Evolutionary conservation across 352 stramenopile species (phyloP), one percentile per base, ranked within the genome.

Genomic region (Pythium aquatile): DNA sequence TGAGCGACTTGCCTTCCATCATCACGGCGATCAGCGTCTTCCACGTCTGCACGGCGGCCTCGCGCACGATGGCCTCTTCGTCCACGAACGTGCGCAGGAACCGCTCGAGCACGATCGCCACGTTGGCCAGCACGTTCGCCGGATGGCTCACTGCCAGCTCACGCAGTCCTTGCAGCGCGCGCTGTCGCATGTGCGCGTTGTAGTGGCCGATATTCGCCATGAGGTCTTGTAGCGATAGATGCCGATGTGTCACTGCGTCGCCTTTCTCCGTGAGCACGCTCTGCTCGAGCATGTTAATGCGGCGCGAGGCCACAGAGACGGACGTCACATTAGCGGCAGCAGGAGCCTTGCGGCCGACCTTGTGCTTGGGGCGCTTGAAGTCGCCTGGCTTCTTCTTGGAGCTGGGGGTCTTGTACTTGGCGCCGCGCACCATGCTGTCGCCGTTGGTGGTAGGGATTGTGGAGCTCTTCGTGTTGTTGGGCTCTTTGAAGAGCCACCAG

Each of bases 331-430:
- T 94, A 35, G 85, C 79, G 28, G 82, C 73, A 53, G 77, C 81
- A 14, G 78, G 69, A 1, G 77, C 82, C 58, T 87, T 87, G 39
- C 83, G 81, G 13, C 85, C 85, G 30, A 94, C 85, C 69, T 94
- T 94, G 71, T 81, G 85, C 82, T 94, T 94, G 14, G 82, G 85
- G 24, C 83, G 83, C 81, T 94, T 94, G 65, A 94, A 94, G 70
- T 94, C 85, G 33, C 72, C 83, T 10, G 85, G 85, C 75, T 94
- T 94, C 78, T 92, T 93, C 83, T 94, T 94, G 35, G 52, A 61
- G 69, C 79, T 82, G 61, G 78, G 72, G 57, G 76, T 73, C 56
- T 68, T 70, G 29, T 66, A 51, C 44, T 51, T 77, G 39, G 76
- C 69, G 32, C 76, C 77, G 56, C 67, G 78, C 79, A 91, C 86